A percentile compares a stretch with the other conserved stretches of the same genome.
These are phyloP conservation scores for Vanrija sp. DNA, from an alignment of 1,284 basidiomycete species.

Conservation along the genomic window DNA sequence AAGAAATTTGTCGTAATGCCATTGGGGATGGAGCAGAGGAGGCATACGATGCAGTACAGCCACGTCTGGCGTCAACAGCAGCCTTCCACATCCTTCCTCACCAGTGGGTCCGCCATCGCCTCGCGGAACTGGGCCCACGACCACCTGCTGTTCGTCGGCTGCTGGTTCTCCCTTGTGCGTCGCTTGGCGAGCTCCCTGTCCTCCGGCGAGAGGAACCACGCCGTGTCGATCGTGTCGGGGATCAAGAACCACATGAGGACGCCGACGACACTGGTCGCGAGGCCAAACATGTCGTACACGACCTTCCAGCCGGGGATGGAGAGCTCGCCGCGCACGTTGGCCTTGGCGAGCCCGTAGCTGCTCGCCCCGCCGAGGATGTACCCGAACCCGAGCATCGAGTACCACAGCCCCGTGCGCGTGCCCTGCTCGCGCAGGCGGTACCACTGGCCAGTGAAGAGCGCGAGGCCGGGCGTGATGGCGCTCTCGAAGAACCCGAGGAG, in stretches of 20 bases:
- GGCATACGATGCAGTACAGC: background rate
- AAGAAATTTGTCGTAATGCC: conserved; percentile 29
- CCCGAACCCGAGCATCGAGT: conserved; percentile 17
- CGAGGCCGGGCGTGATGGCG: conserved; percentile 12
- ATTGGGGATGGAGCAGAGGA: conserved; percentile 13
- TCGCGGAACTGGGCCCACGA: conserved; percentile 28
- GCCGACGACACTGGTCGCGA: conserved; percentile 16
- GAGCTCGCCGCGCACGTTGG: conserved; percentile 7
- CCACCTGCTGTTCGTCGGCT: conserved; percentile 24
- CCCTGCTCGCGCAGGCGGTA: conserved; percentile 17
- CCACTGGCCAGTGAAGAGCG: conserved; percentile 22
- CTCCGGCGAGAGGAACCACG: conserved; percentile 25
- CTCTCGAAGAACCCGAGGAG: conserved; percentile 16
- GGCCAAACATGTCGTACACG: conserved; percentile 23
- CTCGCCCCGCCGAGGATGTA: conserved; percentile 18
- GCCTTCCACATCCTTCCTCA: background rate
- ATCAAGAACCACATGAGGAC: conserved; percentile 24
- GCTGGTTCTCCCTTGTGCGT: conserved; percentile 26
- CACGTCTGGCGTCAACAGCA: conserved; percentile 19
- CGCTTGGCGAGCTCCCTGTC: conserved; percentile 29
- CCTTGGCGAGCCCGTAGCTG: conserved; percentile 18
- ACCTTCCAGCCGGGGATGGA: conserved; percentile 20
- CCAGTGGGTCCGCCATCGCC: conserved; percentile 20
- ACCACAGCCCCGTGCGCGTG: conserved; percentile 16
- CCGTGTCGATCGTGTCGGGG: conserved; percentile 26